These are phyloP conservation scores for Nakaseomyces nivariensis DNA, from an alignment of 1,139 yeast genomes.

Conservation along the genomic window DNA sequence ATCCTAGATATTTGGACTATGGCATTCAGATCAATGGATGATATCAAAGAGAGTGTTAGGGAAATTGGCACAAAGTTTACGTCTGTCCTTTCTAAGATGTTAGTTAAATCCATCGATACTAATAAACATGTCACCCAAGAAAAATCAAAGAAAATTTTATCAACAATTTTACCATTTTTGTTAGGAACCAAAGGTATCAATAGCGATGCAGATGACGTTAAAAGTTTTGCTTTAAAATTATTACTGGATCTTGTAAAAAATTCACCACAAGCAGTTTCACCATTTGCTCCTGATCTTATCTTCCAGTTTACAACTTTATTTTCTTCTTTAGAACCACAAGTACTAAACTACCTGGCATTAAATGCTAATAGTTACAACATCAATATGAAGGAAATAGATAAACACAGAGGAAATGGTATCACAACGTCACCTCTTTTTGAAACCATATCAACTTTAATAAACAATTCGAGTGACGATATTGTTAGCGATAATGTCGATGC, in stretches of 20 bases:
- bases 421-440: slow-evolving; percentile 86
- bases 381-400: slow-evolving; percentile 63
- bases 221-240: slow-evolving; percentile 65
- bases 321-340: slow-evolving; percentile 88
- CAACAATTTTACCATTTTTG: slow-evolving; percentile 64
- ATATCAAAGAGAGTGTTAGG: slow-evolving; percentile 88
- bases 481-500: slow-evolving; percentile 45
- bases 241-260: slow-evolving; percentile 59
- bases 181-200: slow-evolving; percentile 70
- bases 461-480: slow-evolving; percentile 41
- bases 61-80: slow-evolving; percentile 68
- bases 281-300: slow-evolving; percentile 59
- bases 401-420: slow-evolving; percentile 62
- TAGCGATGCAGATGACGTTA: slow-evolving; percentile 81
- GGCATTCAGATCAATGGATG: slow-evolving; percentile 87
- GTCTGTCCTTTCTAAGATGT: slow-evolving; percentile 51
- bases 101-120: slow-evolving; percentile 43
- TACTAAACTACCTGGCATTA: slow-evolving; percentile 71
- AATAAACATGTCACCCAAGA: slow-evolving; percentile 32
- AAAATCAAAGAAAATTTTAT: slow-evolving; percentile 45
- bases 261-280: slow-evolving; percentile 49
- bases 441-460: slow-evolving; percentile 64
- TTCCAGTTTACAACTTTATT: slow-evolving; percentile 61
- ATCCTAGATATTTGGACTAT: slow-evolving; percentile 73
- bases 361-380: slow-evolving; percentile 85